A percentile compares a stretch with the other conserved stretches of the same genome.
Evolutionary conservation across 768 basidiomycete genomes (phyloP).

Genomic region (Boletus insuetus): DNA sequence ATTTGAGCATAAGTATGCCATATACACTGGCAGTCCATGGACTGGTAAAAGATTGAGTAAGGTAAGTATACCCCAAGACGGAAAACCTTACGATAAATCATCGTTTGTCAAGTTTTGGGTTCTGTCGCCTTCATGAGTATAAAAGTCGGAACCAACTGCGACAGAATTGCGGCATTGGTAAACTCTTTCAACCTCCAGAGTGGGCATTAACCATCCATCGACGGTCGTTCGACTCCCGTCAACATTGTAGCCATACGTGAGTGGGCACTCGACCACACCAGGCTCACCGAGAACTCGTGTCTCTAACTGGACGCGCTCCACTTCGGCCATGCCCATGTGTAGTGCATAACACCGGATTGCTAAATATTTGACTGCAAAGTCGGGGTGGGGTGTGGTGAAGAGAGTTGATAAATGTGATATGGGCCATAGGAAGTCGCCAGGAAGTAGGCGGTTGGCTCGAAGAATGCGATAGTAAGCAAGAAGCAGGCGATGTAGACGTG

Average conservation of each 20-base stretch:
- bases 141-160: slow-evolving; percentile 46
- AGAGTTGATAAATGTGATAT: slow-evolving; percentile 40
- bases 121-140: slow-evolving; percentile 36
- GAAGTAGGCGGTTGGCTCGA: slow-evolving; percentile 67
- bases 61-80: neutral
- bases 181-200: slow-evolving; percentile 64
- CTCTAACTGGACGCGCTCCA: slow-evolving; percentile 67
- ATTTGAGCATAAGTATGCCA: slow-evolving; percentile 63
- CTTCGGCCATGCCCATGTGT: slow-evolving; percentile 77
- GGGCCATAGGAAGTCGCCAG: slow-evolving; percentile 61
- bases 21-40: slow-evolving; percentile 58
- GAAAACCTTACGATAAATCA: slow-evolving; percentile 53
- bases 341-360: slow-evolving; percentile 77
- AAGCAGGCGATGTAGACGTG: slow-evolving; percentile 64
- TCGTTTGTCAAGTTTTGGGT: slow-evolving; percentile 37
- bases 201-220: slow-evolving; percentile 84
- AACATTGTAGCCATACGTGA: slow-evolving; percentile 52
- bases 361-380: slow-evolving; percentile 62
- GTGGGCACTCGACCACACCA: slow-evolving; percentile 56
- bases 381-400: slow-evolving; percentile 51
- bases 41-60: slow-evolving; percentile 36
- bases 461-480: slow-evolving; percentile 82
- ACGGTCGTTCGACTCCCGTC: slow-evolving; percentile 45
- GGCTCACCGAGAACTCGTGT: slow-evolving; percentile 55
- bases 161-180: slow-evolving; percentile 47